A percentile compares a stretch with the other conserved stretches of the same genome.
Conservation (phyloP, 2,329 filamentous ascomycete genomes). For the Colletotrichum spaethianum region DNA sequence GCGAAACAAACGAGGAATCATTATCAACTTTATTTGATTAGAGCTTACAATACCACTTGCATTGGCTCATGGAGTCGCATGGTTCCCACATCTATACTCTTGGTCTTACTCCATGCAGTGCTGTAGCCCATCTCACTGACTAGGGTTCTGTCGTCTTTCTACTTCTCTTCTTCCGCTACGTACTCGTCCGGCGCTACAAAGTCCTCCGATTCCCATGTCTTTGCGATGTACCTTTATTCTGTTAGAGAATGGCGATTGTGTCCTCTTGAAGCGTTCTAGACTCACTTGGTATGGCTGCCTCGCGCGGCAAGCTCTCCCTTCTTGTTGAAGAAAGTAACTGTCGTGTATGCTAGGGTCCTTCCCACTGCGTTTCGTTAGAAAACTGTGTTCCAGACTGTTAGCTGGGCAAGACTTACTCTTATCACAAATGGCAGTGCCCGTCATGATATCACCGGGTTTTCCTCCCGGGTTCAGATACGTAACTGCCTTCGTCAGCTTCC, state of each 20-base stretch:
- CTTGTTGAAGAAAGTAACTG: constrained; percentile 70
- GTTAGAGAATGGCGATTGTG: not conserved
- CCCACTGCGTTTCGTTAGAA: constrained; percentile 62
- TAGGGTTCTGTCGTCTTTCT: not conserved
- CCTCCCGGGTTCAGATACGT: constrained; percentile 74
- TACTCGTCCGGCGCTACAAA: constrained; percentile 55
- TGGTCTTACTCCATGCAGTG: not conserved
- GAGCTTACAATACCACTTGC: not conserved
- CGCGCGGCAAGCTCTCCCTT: constrained; percentile 73
- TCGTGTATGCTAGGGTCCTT: constrained; percentile 75
- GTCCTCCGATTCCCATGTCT: constrained; percentile 53
- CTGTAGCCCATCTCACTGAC: not conserved
- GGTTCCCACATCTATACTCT: not conserved
- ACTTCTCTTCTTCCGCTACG: constrained; percentile 49
- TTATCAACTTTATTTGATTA: no score
- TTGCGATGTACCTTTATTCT: constrained; percentile 57
- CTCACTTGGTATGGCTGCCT: constrained; percentile 77
- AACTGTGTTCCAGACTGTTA: fast-evolving
- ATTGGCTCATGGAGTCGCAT: not conserved
- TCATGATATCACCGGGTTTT: constrained; percentile 68
- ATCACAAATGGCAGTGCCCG: constrained; percentile 71
- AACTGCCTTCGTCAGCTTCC: constrained; percentile 56
- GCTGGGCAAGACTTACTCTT: constrained; percentile 63
- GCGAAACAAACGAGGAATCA: not conserved
- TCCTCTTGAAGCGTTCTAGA: not conserved